These are phyloP conservation scores for Moricandia moricandioides DNA, from an alignment of 345 rosid species.

Conservation along the genomic window DNA sequence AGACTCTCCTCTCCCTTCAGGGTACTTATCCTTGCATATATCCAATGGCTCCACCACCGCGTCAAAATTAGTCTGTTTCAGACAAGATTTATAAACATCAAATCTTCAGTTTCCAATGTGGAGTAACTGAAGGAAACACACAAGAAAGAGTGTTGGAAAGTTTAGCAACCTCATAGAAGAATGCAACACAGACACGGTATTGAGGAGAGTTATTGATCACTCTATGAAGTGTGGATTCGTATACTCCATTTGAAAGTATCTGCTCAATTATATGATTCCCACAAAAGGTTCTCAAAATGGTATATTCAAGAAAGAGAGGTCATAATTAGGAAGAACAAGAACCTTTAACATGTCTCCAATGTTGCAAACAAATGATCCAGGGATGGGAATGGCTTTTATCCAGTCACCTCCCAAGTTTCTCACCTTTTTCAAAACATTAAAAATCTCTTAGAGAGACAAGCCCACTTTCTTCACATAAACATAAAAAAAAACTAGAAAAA, in stretches of 20 bases:
- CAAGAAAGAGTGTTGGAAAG: neutral
- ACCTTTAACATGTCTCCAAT: conserved; percentile 97
- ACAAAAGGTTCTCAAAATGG: neutral
- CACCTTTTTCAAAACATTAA: conserved; percentile 51
- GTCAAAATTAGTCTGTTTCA: conserved; percentile 61
- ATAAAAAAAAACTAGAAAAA: neutral
- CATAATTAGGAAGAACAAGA: neutral
- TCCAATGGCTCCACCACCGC: conserved; percentile 78
- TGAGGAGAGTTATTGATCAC: conserved; percentile 58
- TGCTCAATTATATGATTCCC: conserved; percentile 36
- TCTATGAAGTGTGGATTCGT: conserved; percentile 75
- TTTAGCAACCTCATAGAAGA: conserved; percentile 66
- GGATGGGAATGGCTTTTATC: conserved; percentile 82
- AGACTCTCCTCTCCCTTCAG: conserved; percentile 34
- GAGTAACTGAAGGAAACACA: neutral
- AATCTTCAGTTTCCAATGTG: neutral
- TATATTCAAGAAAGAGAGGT: conserved; percentile 9
- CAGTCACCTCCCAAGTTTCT: conserved; percentile 73
- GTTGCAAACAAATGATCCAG: conserved; percentile 86
- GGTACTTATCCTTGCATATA: conserved; percentile 45
- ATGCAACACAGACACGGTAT: conserved; percentile 68
- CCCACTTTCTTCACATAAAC: neutral
- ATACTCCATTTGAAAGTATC: conserved; percentile 79
- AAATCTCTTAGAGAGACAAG: neutral
- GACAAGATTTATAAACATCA: neutral